phyloP scores from a whole-genome alignment of 169 alveolate species.

The Miamiensis avidus region DNA sequence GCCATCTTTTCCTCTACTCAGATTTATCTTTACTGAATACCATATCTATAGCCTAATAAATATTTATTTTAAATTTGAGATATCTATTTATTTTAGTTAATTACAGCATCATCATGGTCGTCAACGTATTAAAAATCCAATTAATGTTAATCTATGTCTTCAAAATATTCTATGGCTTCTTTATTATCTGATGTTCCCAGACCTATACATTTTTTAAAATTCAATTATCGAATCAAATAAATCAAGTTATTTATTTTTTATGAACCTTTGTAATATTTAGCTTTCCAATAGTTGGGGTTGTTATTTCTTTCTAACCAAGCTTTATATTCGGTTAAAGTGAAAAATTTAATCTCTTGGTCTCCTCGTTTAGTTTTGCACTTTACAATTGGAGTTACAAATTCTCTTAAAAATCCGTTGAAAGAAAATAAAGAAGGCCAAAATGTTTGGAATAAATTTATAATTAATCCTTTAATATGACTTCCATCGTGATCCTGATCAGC shows the following conservation, averaged over 20 bases:
- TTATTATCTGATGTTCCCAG: conserved; percentile 98
- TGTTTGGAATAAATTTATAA: conserved; percentile 97
- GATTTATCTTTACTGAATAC: conserved; percentile 98
- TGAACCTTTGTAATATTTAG: conserved; percentile 96
- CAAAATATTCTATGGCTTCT: conserved; percentile 99
- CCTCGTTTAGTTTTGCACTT: conserved; percentile 92
- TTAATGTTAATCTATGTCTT: conserved; percentile 92
- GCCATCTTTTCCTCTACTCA: conserved; percentile 98
- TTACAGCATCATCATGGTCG: conserved; percentile 82
- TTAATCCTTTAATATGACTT: conserved; percentile 99
- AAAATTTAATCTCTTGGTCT: conserved; percentile 90
- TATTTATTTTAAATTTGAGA: too few species aligned
- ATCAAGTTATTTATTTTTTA: conserved; percentile 31
- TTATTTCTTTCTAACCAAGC: conserved; percentile 90
- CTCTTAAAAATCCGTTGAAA: conserved; percentile 95
- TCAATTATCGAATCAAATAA: not conserved
- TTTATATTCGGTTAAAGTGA: conserved; percentile 98
- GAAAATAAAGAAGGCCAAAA: conserved; percentile 99
- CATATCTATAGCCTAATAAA: conserved; percentile 96
- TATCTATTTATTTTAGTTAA: too few species aligned
- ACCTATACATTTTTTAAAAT: conserved; percentile 73
- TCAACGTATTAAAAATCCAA: conserved; percentile 90
- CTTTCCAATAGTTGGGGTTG: conserved; percentile 91
- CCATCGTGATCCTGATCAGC: conserved; percentile 99
- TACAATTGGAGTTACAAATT: conserved; percentile 99